Evolutionary conservation across 495 filamentous ascomycete species (phyloP), one percentile per base, ranked within the genome.

Genomic region (Penicilliopsis zonata): DNA sequence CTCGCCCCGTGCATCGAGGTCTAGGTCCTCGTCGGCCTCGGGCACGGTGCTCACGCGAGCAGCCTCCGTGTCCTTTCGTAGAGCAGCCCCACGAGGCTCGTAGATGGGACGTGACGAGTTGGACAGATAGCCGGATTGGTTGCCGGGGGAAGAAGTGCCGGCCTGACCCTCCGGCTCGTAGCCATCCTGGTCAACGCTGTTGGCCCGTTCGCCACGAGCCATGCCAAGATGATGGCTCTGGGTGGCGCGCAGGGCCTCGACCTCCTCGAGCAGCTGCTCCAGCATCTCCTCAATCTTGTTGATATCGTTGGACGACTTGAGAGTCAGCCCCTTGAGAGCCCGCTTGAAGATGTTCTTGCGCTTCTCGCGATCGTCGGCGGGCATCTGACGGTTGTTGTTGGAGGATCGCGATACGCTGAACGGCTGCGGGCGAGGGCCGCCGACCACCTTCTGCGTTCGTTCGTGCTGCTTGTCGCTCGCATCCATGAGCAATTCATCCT

Each of bases 231-330:
- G 34, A 18, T 49, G 37, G 29, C 59, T 63, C 33, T 74, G 67
- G 13, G 47, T 70, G 19, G 72, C 69, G 42, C 93, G 93, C 30
- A 99, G 63, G 20, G 76, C 79, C 46, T 94, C 86, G 14, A 99
- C 86, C 47, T 99, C 87, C 31, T 70, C 81, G 18, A 96, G 74
- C 19, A 99, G 65, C 49, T 90, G 85, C 37, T 83, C 80, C 25
- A 99, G 68, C 86, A 99, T 93, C 17, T 81, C 83, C 59, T 99
- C 92, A 43, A 99, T 93, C 53, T 82, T 85, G 34, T 74, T 63
- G 13, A 99, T 67, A 44, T 99, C 90, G 44, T 82, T 92, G 9
- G 77, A 70, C 26, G 83, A 87, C 55, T 85, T 88, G 42, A 81
- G 68, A 41, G 82, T 80, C 23, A 99, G 61, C 3, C 88, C 86